Conservation (phyloP, 176 grass and related monocot genomes). For the Canna indica region DNA sequence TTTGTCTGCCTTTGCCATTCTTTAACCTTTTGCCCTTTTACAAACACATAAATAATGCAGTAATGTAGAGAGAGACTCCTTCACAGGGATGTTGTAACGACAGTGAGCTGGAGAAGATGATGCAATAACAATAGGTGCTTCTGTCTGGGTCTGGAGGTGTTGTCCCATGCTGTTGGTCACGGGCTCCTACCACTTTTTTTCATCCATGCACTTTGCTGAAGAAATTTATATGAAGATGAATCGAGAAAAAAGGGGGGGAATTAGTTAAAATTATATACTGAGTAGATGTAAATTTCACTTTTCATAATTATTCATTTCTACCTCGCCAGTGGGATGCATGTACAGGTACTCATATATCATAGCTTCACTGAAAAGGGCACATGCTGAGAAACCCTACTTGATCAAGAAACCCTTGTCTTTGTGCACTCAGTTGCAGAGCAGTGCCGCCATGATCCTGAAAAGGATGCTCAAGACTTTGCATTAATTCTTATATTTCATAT, state of each 20-base stretch:
- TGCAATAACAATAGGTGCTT: neutral
- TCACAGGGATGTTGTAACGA: neutral
- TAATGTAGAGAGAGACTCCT: neutral
- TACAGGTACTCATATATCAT: neutral
- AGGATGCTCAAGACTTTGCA: neutral
- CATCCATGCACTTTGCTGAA: neutral
- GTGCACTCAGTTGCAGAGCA: neutral
- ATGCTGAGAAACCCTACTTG: constrained; percentile 8
- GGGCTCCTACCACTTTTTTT: neutral
- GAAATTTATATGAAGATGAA: neutral
- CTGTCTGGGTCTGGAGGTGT: neutral
- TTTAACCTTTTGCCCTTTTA: neutral
- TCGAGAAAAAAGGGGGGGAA: neutral
- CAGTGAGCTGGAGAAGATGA: neutral
- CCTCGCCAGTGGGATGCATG: neutral
- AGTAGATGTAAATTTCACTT: neutral
- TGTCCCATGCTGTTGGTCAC: neutral
- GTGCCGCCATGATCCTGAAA: neutral
- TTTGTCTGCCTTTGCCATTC: neutral
- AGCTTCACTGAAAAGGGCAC: neutral
- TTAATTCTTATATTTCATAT: neutral
- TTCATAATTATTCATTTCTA: neutral
- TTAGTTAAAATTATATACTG: neutral
- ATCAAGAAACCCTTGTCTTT: constrained; percentile 5
- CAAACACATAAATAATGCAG: neutral